These are phyloP conservation scores for Diplodia corticola DNA, from an alignment of 2,329 filamentous ascomycete species.

Conservation along the genomic window DNA sequence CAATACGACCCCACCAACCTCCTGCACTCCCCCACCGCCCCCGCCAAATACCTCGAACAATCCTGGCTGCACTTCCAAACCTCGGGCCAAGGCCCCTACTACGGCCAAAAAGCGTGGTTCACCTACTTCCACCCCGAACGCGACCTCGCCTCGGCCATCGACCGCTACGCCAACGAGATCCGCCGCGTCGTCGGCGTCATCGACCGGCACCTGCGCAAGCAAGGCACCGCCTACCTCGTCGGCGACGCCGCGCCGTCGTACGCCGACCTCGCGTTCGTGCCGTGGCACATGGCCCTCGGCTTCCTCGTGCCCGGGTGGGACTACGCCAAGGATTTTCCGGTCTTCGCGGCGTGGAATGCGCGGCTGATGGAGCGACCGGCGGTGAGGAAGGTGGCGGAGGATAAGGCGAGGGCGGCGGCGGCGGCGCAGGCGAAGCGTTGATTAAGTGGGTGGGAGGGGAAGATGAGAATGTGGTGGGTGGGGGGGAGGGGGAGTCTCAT, in stretches of 20 bases:
- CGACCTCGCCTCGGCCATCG: slow-evolving; percentile 41
- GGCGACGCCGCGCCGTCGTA: slow-evolving; percentile 47
- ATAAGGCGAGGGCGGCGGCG: slow-evolving; percentile 6
- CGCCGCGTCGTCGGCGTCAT: slow-evolving; percentile 49
- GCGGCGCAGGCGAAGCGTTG: too few species aligned
- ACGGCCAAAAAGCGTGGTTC: slow-evolving; percentile 41
- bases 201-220: slow-evolving; percentile 40
- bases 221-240: slow-evolving; percentile 42
- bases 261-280: slow-evolving; percentile 45
- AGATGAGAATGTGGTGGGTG: too few species aligned
- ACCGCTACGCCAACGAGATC: slow-evolving; percentile 49
- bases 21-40: slow-evolving; percentile 32
- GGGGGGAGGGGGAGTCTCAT: too few species aligned
- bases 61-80: slow-evolving; percentile 51
- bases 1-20: slow-evolving; percentile 46
- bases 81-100: slow-evolving; percentile 52
- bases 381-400: slow-evolving; percentile 30
- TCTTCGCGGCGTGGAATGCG: slow-evolving; percentile 32
- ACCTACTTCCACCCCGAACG: slow-evolving; percentile 45
- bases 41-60: slow-evolving; percentile 40
- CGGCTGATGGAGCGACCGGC: slow-evolving; percentile 30
- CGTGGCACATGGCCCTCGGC: slow-evolving; percentile 38
- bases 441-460: too few species aligned
- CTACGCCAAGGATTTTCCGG: slow-evolving; percentile 32
- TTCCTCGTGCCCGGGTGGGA: slow-evolving; percentile 29